These are phyloP conservation scores for Syncephalastrum monosporum DNA, from an alignment of 371 early-diverging fungal genomes.

Conservation along the genomic window DNA sequence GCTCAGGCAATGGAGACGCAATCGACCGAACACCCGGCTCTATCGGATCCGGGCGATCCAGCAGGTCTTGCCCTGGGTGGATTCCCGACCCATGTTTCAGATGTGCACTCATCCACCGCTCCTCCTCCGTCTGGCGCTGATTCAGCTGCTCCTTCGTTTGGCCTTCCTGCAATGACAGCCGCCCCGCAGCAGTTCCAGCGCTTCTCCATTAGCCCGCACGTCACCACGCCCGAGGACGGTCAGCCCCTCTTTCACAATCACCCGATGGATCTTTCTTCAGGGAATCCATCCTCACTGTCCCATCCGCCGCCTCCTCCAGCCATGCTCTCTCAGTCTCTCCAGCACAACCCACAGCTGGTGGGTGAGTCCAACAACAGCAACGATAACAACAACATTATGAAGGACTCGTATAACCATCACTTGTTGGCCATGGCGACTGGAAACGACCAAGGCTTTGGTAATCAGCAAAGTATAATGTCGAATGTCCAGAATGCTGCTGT, in stretches of 20 bases:
- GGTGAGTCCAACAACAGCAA: constrained; percentile 1
- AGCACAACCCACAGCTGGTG: neutral
- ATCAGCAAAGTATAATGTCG: too few species aligned
- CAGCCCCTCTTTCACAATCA: constrained; percentile 14
- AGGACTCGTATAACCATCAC: constrained; percentile 9
- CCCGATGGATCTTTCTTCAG: too few species aligned
- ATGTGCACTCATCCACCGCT: constrained; percentile 3
- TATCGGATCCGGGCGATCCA: constrained; percentile 11
- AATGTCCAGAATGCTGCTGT: too few species aligned
- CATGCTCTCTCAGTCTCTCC: too few species aligned
- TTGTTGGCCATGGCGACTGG: constrained; percentile 9
- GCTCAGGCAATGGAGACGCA: constrained; percentile 9
- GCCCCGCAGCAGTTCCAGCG: constrained; percentile 7
- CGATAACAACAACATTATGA: neutral
- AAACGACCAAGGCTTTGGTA: too few species aligned
- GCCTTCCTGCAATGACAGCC: constrained; percentile 6
- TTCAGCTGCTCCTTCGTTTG: constrained; percentile 10
- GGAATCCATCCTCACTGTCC: too few species aligned
- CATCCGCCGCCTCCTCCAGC: too few species aligned
- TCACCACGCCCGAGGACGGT: constrained; percentile 16
- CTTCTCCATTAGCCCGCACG: constrained; percentile 10
- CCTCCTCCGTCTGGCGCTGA: constrained; percentile 1
- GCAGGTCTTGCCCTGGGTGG: neutral
- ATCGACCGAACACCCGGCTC: constrained; percentile 11
- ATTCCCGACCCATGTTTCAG: constrained; percentile 1